Evolutionary conservation across 2,329 filamentous ascomycete species (phyloP).

Genomic region (Claviceps capensis): DNA sequence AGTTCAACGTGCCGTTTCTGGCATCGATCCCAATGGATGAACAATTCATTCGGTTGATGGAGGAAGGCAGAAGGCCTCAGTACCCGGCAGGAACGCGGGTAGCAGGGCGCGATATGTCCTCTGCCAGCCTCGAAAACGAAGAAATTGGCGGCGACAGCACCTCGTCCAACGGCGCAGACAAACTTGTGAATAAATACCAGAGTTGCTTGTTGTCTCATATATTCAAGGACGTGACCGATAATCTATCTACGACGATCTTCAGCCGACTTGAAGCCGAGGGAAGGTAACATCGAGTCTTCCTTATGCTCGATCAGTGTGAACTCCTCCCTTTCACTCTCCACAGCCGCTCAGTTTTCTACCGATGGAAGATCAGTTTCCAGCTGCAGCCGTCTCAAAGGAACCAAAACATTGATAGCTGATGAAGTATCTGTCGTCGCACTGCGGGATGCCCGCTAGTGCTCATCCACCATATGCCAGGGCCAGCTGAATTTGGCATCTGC

Average conservation of each 20-base stretch:
- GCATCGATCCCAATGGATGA: slow-evolving; percentile 86
- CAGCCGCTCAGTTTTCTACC: no score
- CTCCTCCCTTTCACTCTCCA: no score
- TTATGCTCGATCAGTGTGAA: no score
- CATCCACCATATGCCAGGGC: no score
- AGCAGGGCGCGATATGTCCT: slow-evolving; percentile 38
- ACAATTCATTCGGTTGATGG: slow-evolving; percentile 76
- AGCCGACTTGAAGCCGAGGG: background rate
- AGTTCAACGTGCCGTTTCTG: slow-evolving; percentile 73
- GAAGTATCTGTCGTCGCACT: no score
- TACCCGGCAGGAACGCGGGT: slow-evolving; percentile 58
- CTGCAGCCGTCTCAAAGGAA: no score
- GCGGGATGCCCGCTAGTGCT: no score
- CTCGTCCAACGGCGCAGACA: slow-evolving; percentile 12
- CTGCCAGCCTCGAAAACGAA: background rate
- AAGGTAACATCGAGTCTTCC: background rate
- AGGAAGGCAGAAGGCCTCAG: slow-evolving; percentile 51
- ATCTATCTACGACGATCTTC: background rate
- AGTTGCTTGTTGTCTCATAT: slow-evolving; percentile 56
- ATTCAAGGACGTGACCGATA: slow-evolving; percentile 49
- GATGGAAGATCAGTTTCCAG: no score
- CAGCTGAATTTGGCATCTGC: no score
- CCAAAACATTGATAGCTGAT: no score
- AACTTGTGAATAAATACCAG: slow-evolving; percentile 58
- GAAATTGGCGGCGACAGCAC: background rate